Conservation (phyloP, 1,284 basidiomycete species). For the Ceratobasidium sp. region DNA sequence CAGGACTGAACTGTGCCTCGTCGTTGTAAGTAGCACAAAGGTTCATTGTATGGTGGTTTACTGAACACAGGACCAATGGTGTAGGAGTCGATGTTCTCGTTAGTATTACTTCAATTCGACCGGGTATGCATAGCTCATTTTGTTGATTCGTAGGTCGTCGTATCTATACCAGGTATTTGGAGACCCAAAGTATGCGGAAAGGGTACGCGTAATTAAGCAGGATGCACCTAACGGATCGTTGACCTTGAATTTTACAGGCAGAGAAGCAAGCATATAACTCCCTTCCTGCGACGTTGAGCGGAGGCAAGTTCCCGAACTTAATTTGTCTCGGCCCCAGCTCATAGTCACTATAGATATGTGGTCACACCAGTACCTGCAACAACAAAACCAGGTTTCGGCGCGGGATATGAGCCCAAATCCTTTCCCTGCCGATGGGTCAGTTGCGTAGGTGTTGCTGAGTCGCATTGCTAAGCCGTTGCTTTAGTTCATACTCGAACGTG, state of each 20-base stretch:
- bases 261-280: slow-evolving; percentile 72
- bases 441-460: neutral
- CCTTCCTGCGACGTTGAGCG: slow-evolving; percentile 67
- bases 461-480: neutral
- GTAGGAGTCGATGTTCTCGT: slow-evolving; percentile 75
- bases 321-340: neutral
- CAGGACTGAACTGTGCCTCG: slow-evolving; percentile 69
- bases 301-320: slow-evolving; percentile 56
- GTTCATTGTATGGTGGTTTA: neutral
- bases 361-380: slow-evolving; percentile 42
- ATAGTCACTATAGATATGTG: slow-evolving; percentile 15
- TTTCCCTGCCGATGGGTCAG: slow-evolving; percentile 38
- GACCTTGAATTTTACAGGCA: slow-evolving; percentile 58
- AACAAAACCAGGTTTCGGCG: slow-evolving; percentile 39
- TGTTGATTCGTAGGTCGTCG: slow-evolving; percentile 60
- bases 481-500: slow-evolving; percentile 38
- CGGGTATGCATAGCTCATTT: slow-evolving; percentile 17
- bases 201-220: slow-evolving; percentile 56
- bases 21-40: slow-evolving; percentile 62
- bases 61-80: neutral
- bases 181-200: slow-evolving; percentile 68
- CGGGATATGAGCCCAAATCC: slow-evolving; percentile 41
- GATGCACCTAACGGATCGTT: neutral
- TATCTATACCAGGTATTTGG: slow-evolving; percentile 71
- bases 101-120: slow-evolving; percentile 50